Evolutionary conservation across 345 rosid species (phyloP), one percentile per base, ranked within the genome.

Genomic region (Corymbia maculata): DNA sequence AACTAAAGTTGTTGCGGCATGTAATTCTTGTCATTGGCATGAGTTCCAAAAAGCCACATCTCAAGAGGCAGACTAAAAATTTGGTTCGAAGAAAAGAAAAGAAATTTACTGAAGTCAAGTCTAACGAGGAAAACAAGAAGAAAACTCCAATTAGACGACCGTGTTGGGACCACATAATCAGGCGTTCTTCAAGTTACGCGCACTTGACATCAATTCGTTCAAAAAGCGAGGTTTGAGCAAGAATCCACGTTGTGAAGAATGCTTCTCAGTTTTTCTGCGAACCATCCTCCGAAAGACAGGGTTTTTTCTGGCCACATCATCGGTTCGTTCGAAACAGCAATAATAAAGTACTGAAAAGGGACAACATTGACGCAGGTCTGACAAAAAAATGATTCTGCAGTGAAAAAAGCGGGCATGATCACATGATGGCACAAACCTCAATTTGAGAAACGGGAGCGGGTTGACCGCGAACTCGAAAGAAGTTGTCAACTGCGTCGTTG

Each of bases 401-500:
- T 22, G 30, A 49, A 85, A 28, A 85, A 85, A 50, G 53, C 86
- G 36, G n/a, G 28, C 24, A 85, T 47, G 53, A 24, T 16, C 4
- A 49, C 30, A 68, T 4, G 79, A 10, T 44, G 42, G 45, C 2
- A n/a, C 17, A 79, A 97, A 75, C 98, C 99, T 97, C 99, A 52
- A 97, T 89, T 88, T 90, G 97, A 4, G 97, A 92, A 86, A 91
- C 93, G 61, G 95, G 96, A 22, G 94, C 86, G 13, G 85, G 92
- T 50, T 89, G 93, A 13, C 98, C 98, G 44, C 90, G 93, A 14
- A 93, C 92, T 79, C 92, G 91, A 88, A 93, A 95, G 94, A 93
- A 97, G 92, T 90, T 88, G 87, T 96, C 98, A 79, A 96, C 93
- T 11, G 99, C 98, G 30, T 95, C 99, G 86, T 94, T 96, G 47